These are phyloP conservation scores for Puya raimondii DNA, from an alignment of 176 grass and related monocot genomes.

Conservation along the genomic window DNA sequence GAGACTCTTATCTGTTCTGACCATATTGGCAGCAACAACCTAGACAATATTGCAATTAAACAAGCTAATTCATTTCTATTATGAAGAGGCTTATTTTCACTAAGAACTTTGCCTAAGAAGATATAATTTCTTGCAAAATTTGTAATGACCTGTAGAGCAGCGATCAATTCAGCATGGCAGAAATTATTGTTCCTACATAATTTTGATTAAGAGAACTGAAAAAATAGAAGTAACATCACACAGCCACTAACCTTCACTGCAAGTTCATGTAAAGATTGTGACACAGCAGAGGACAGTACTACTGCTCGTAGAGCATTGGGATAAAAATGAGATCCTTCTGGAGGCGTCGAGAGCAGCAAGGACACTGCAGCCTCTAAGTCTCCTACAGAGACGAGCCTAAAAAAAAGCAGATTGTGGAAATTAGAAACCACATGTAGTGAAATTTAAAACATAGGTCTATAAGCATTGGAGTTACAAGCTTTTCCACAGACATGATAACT, in stretches of 20 bases:
- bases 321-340: conserved; percentile 95
- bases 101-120: neutral
- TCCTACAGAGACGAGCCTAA: conserved; percentile 86
- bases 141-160: neutral
- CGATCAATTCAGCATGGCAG: neutral
- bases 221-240: neutral
- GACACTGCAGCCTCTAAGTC: conserved; percentile 84
- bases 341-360: conserved; percentile 86
- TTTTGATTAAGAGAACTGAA: neutral
- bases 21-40: conserved; percentile 99
- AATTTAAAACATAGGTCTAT: too few relatives aligned
- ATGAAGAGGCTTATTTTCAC: neutral
- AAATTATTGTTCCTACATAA: neutral
- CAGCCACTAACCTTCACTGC: conserved; percentile 69
- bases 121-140: neutral
- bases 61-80: neutral
- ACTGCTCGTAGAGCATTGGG: conserved; percentile 96
- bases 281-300: conserved; percentile 90
- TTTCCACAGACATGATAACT: too few relatives aligned
- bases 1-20: conserved; percentile 87
- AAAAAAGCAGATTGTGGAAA: conserved; percentile 15
- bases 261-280: conserved; percentile 94
- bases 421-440: neutral
- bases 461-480: too few relatives aligned
- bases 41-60: conserved; percentile 33